Evolutionary conservation across 495 filamentous ascomycete species (phyloP).

Genomic region (Saxophila tyrrhenica): DNA sequence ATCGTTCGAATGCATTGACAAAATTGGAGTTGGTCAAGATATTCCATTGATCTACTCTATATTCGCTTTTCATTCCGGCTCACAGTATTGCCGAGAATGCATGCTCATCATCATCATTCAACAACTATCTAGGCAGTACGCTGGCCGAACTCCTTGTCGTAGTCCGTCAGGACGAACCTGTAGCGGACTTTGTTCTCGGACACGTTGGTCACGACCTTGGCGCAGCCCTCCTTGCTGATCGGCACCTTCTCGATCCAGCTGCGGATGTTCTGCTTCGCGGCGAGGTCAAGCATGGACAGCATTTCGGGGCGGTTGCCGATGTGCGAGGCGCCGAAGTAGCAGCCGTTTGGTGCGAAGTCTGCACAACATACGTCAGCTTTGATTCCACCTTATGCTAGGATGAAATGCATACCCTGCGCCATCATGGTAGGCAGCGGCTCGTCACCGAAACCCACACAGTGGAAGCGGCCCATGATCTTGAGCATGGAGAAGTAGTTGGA

Average conservation of each 20-base stretch:
- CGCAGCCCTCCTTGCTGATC: constrained; percentile 58
- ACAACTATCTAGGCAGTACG: no score
- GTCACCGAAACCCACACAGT: constrained; percentile 76
- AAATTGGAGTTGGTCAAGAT: no score
- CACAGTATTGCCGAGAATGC: no score
- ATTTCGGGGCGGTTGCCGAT: constrained; percentile 73
- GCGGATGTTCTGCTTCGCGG: constrained; percentile 68
- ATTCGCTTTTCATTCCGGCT: no score
- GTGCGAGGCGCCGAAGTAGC: constrained; percentile 70
- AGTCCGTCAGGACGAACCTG: constrained; percentile 50
- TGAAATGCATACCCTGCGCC: constrained; percentile 29
- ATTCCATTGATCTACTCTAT: no score
- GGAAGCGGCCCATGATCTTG: constrained; percentile 72
- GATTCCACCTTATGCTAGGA: neutral
- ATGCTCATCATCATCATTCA: no score
- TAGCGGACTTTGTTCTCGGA: constrained; percentile 58
- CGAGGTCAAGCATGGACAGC: constrained; percentile 70
- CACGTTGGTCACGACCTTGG: constrained; percentile 54
- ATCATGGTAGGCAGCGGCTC: constrained; percentile 61
- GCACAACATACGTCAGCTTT: neutral
- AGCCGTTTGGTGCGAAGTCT: constrained; percentile 64
- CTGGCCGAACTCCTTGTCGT: constrained; percentile 50
- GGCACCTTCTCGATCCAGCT: constrained; percentile 70
- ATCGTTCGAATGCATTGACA: no score
- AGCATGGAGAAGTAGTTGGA: constrained; percentile 63